Evolutionary conservation across 768 basidiomycete genomes (phyloP).

Genomic region (Amanita muscaria): DNA sequence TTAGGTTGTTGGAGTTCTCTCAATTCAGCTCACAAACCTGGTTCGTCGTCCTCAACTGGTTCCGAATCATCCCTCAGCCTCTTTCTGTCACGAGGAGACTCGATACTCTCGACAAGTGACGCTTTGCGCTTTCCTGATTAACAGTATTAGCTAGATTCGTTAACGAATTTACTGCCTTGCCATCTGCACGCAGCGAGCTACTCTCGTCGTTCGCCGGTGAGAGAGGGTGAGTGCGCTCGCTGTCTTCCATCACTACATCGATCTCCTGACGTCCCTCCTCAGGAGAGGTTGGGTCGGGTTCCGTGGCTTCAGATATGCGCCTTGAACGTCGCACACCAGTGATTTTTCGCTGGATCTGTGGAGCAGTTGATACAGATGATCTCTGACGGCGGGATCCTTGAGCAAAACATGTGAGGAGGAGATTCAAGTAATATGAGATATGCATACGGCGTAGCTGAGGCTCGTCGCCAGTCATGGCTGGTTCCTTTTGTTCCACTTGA

Average conservation of each 20-base stretch:
- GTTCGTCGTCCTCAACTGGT: conserved; percentile 57
- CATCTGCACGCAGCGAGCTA: conserved; percentile 22
- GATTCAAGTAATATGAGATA: not conserved
- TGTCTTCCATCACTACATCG: conserved; percentile 20
- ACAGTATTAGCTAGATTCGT: not conserved
- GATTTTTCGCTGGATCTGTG: conserved; percentile 19
- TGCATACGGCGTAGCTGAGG: conserved; percentile 27
- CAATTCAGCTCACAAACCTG: conserved; percentile 25
- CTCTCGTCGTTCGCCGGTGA: conserved; percentile 22
- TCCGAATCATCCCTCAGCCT: conserved; percentile 60
- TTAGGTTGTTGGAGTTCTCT: conserved; percentile 7
- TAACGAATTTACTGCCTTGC: conserved; percentile 12
- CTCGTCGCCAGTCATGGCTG: conserved; percentile 24
- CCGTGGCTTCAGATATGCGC: conserved; percentile 19
- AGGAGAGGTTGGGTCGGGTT: conserved; percentile 11
- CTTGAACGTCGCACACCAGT: conserved; percentile 23
- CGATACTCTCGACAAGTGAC: conserved; percentile 39
- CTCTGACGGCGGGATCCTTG: conserved; percentile 27
- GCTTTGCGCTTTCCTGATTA: conserved; percentile 57
- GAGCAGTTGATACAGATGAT: conserved; percentile 24
- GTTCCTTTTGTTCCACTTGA: conserved; percentile 12
- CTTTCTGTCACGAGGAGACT: conserved; percentile 46
- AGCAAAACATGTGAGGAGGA: not conserved
- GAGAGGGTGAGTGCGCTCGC: conserved; percentile 23
- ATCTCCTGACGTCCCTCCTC: conserved; percentile 18